These are phyloP conservation scores for Protostelium mycophagum DNA, from an alignment of 78 protist species.

Conservation along the genomic window DNA sequence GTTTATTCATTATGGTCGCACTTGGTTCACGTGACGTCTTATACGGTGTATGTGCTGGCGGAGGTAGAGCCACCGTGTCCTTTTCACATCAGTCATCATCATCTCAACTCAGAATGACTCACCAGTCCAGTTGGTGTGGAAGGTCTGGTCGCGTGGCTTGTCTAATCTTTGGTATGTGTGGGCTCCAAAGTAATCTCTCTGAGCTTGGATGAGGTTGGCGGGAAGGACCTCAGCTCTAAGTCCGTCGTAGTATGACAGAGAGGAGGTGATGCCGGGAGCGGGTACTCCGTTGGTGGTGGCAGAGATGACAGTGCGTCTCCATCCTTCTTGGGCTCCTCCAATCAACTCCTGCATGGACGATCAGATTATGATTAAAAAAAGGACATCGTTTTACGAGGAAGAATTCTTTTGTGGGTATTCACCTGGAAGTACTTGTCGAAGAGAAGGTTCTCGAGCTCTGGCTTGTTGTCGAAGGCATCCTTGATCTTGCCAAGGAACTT, in stretches of 20 bases:
- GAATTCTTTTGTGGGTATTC: no score
- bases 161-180: constrained; percentile 88
- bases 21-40: no score
- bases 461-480: constrained; percentile 78
- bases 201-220: constrained; percentile 91
- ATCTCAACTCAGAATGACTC: no score
- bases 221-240: constrained; percentile 80
- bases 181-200: constrained; percentile 95
- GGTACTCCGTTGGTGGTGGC: constrained; percentile 75
- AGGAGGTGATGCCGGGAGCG: constrained; percentile 84
- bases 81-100: no score
- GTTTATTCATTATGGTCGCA: no score
- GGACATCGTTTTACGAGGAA: no score
- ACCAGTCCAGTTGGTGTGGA: constrained; percentile 82
- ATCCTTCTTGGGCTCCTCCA: constrained; percentile 25
- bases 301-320: constrained; percentile 54
- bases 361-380: no score
- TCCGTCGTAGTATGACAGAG: constrained; percentile 86
- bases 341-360: no score
- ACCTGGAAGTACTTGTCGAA: constrained; percentile 75
- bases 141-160: constrained; percentile 48
- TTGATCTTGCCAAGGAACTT: constrained; percentile 80
- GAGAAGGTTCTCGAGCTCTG: constrained; percentile 71
- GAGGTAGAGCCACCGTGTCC: neutral
- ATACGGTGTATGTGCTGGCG: neutral